Evolutionary conservation across 1,284 basidiomycete genomes (phyloP).

Genomic region (Malassezia dermatis): DNA sequence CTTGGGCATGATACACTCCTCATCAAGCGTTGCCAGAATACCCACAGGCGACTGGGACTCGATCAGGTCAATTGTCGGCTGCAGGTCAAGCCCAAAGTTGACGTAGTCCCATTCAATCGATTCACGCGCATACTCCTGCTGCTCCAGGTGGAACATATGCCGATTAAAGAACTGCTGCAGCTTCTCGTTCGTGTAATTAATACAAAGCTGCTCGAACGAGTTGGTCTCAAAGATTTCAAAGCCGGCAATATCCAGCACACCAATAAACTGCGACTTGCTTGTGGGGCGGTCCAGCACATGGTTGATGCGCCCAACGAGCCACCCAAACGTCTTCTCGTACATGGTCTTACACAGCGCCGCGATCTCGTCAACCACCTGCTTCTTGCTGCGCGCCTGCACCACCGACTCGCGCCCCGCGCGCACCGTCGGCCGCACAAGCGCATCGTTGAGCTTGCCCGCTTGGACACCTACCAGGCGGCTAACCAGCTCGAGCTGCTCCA

Average conservation of each 20-base stretch:
- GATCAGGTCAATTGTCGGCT: constrained; percentile 97
- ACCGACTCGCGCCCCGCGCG: constrained; percentile 96
- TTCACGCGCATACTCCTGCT: constrained; percentile 95
- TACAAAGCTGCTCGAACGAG: constrained; percentile 86
- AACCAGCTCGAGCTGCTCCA: constrained; percentile 59
- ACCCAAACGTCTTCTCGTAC: constrained; percentile 92
- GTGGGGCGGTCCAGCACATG: constrained; percentile 76
- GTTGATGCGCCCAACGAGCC: constrained; percentile 89
- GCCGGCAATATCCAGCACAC: constrained; percentile 96
- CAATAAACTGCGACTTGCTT: constrained; percentile 90
- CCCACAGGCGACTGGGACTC: constrained; percentile 68
- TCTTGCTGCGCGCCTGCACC: constrained; percentile 76
- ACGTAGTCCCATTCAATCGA: constrained; percentile 97
- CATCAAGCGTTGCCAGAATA: constrained; percentile 84
- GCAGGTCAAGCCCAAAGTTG: constrained; percentile 93
- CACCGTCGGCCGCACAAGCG: constrained; percentile 58
- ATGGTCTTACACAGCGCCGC: constrained; percentile 86
- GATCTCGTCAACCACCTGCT: constrained; percentile 87
- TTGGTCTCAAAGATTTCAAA: constrained; percentile 72
- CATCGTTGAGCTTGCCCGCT: constrained; percentile 74
- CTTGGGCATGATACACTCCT: constrained; percentile 99
- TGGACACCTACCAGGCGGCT: constrained; percentile 91
- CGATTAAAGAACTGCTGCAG: constrained; percentile 60
- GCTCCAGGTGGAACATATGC: constrained; percentile 99
- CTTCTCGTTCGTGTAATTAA: constrained; percentile 84